A percentile compares a stretch with the other conserved stretches of the same genome.
Evolutionary conservation across 345 rosid species (phyloP).

Genomic region (Diplotaxis tenuifolia): DNA sequence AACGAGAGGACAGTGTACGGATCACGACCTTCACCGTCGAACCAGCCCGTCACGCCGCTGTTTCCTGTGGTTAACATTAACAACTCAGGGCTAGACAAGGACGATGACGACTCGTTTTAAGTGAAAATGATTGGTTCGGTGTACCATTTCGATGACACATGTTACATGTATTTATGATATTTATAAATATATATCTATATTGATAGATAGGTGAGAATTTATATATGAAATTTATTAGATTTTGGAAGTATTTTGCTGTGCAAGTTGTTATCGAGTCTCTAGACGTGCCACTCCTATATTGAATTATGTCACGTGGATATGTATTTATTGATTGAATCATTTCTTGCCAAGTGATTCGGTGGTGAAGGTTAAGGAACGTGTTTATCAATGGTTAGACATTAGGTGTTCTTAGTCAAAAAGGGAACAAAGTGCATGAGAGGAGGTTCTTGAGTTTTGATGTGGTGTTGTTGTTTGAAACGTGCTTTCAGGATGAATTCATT

Average conservation of each 20-base stretch:
- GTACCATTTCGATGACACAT: not conserved
- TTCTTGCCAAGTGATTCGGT: not conserved
- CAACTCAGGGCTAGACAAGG: not conserved
- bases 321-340: not conserved
- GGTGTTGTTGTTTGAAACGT: not conserved
- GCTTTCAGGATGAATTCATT: not conserved
- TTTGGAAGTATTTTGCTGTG: not conserved
- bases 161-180: not conserved
- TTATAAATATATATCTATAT: not conserved
- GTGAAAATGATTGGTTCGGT: not conserved
- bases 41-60: not conserved
- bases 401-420: not conserved
- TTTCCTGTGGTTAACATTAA: not conserved
- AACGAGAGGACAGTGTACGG: not conserved
- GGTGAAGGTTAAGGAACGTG: not conserved
- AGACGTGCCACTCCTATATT: not conserved
- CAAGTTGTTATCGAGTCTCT: not conserved
- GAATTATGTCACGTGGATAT: not conserved
- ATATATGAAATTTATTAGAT: not conserved
- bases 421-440: not conserved
- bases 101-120: not conserved
- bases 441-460: not conserved
- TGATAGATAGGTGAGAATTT: not conserved
- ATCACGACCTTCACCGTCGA: constrained; percentile 1
- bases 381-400: not conserved